A percentile compares a stretch with the other conserved stretches of the same genome.
These are phyloP conservation scores for Pneumocystis sp. DNA, from an alignment of 1,139 yeast species.

Conservation along the genomic window DNA sequence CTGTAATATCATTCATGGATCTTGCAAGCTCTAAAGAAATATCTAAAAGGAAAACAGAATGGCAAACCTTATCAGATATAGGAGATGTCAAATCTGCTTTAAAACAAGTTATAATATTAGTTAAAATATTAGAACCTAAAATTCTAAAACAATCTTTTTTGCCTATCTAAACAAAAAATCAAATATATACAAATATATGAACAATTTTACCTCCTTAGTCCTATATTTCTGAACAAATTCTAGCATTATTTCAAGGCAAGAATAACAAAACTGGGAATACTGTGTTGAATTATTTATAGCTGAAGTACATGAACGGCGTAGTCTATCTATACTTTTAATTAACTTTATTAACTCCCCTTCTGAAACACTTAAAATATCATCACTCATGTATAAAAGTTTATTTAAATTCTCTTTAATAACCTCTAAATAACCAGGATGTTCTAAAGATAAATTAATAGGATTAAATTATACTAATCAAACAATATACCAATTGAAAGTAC, in stretches of 20 bases:
- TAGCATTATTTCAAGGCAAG: neutral
- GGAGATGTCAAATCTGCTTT: neutral
- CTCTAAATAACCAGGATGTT: neutral
- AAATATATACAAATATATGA: neutral
- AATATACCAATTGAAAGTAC: neutral
- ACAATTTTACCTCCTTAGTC: neutral
- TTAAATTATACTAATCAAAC: neutral
- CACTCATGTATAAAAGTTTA: neutral
- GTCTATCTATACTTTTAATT: neutral
- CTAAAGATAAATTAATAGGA: neutral
- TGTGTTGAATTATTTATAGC: neutral
- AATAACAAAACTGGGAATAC: neutral
- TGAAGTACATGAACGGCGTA: neutral
- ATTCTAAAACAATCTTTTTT: neutral
- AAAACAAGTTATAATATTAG: neutral
- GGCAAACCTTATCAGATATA: neutral
- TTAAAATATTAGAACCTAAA: neutral
- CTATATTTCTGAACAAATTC: neutral
- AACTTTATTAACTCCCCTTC: neutral
- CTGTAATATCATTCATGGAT: neutral
- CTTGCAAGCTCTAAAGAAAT: neutral
- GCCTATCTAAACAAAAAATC: neutral
- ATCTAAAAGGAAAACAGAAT: neutral
- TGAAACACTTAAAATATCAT: neutral
- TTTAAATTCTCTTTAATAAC: neutral